Evolutionary conservation across 306 rosid genomes (phyloP).

Genomic region (Gynostemma pentaphyllum): DNA sequence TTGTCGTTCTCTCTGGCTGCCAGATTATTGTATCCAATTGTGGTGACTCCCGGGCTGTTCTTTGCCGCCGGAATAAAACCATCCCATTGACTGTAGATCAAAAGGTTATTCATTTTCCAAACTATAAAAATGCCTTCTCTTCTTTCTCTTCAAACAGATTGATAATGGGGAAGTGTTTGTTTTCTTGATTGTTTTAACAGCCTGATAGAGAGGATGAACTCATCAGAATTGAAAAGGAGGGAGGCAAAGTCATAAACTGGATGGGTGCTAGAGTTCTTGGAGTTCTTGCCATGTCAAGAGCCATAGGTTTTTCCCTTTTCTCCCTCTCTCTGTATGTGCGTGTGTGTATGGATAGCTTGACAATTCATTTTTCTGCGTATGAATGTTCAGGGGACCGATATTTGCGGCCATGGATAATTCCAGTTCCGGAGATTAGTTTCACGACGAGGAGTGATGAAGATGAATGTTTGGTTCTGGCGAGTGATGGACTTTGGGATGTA

Average conservation of each 20-base stretch:
- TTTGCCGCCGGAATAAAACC: slow-evolving; percentile 61
- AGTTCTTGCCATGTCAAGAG: slow-evolving; percentile 76
- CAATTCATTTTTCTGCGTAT: background rate
- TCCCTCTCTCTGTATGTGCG: slow-evolving; percentile 24
- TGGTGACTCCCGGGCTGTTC: slow-evolving; percentile 81
- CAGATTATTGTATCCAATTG: slow-evolving; percentile 85
- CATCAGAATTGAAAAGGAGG: slow-evolving; percentile 46
- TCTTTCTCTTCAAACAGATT: background rate
- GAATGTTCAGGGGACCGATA: slow-evolving; percentile 57
- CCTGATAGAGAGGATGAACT: slow-evolving; percentile 85
- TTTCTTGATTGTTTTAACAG: slow-evolving; percentile 38
- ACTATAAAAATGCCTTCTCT: background rate
- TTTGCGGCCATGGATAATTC: slow-evolving; percentile 80
- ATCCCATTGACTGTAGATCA: slow-evolving; percentile 82
- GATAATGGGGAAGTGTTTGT: slow-evolving; percentile 3
- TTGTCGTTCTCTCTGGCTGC: slow-evolving; percentile 61
- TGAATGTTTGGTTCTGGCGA: slow-evolving; percentile 68
- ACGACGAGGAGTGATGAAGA: slow-evolving; percentile 59
- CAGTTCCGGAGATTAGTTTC: slow-evolving; percentile 64
- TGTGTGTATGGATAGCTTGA: too few relatives aligned
- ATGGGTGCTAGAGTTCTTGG: slow-evolving; percentile 81
- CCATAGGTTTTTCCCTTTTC: slow-evolving; percentile 62
- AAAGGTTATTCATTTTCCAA: slow-evolving; percentile 36
- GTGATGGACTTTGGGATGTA: slow-evolving; percentile 89
- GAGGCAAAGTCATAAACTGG: slow-evolving; percentile 96